Base-by-base conservation (phyloP, 176 grass and related monocot genomes). In the Chloris gayana region DNA sequence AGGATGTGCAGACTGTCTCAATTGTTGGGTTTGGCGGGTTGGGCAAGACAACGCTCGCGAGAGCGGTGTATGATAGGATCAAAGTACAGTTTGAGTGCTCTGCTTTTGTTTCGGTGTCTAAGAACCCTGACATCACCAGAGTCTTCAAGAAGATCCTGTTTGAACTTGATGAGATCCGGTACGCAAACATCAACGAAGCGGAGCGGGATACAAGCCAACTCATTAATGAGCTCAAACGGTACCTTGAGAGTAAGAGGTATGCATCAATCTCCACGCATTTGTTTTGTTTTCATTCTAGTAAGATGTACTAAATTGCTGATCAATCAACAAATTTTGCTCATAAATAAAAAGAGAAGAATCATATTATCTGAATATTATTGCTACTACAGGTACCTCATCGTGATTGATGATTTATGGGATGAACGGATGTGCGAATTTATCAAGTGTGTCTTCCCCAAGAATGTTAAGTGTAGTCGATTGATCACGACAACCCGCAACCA, bases 401-500 rank as follows among this genome's bases (percentile, higher is more conserved):
- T 74, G 12, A 58, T 74, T 74, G 72, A 74, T 26, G 72, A 74
- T 19, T 38, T 74, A 74, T 74, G 49, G 72, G 32, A 58, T 37
- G 6, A 59, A 2, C 15, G 9, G 9, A 49, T 15, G 12, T 70
- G 68, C 19, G 0, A 47, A 29, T 2, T 9, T 9, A 70, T 70
- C 41, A 47, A 7, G 44, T 27, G 4, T 25, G 68, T 3, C 14
- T 17, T 70, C 4, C 6, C 0, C 7, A 25, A 46, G 42, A 70
- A 26, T 18, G 18, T 1, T 46, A 14, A 12, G 14, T 11, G 39
- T 9, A 46, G 68, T 45, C 44, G n/a, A 46, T 2, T 70, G n/a
- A 27, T 70, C 7, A 8, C 13, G 9, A 70, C 76, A 7, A 47
- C 60, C 22, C 76, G 60, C 76, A 67, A 54, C 24, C 21, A 39